These are phyloP conservation scores for Drechslerella coelobrocha DNA, from an alignment of 2,329 filamentous ascomycete genomes.

Conservation along the genomic window DNA sequence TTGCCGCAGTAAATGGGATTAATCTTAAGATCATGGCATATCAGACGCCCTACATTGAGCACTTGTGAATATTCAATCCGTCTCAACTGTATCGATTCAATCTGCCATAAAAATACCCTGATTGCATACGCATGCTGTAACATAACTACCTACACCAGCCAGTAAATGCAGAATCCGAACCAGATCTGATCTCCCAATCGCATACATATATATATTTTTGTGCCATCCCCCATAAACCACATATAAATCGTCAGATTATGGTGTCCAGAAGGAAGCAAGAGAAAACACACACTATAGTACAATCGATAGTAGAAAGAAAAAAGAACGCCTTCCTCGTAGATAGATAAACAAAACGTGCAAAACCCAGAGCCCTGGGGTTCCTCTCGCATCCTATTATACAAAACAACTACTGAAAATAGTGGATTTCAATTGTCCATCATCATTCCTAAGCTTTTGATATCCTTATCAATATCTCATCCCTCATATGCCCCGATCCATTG, in stretches of 20 bases:
- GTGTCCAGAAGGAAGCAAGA: slow-evolving; percentile 16
- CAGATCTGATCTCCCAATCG: neutral
- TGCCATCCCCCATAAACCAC: neutral
- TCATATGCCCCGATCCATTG: too few relatives aligned
- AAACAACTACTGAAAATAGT: too few relatives aligned
- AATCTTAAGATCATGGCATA: neutral
- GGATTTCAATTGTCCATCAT: too few relatives aligned
- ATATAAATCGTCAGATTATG: slow-evolving; percentile 18
- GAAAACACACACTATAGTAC: slow-evolving; percentile 32
- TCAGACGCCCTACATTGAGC: neutral
- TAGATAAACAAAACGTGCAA: slow-evolving; percentile 17
- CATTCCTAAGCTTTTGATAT: too few relatives aligned
- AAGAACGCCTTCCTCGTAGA: slow-evolving; percentile 45
- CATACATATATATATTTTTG: slow-evolving; percentile 1
- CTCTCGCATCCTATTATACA: slow-evolving; percentile 45
- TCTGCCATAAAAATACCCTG: slow-evolving; percentile 13
- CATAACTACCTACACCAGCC: neutral
- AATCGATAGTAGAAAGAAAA: slow-evolving; percentile 10
- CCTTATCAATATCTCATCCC: too few relatives aligned
- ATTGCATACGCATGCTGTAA: neutral
- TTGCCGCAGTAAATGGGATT: neutral
- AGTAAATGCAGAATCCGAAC: too few relatives aligned
- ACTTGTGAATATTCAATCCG: too few relatives aligned
- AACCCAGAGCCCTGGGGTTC: slow-evolving; percentile 41
- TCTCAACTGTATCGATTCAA: slow-evolving; percentile 22